Evolutionary conservation across 2,329 filamentous ascomycete species (phyloP), one percentile per base, ranked within the genome.

Genomic region (Onygenales sp.): DNA sequence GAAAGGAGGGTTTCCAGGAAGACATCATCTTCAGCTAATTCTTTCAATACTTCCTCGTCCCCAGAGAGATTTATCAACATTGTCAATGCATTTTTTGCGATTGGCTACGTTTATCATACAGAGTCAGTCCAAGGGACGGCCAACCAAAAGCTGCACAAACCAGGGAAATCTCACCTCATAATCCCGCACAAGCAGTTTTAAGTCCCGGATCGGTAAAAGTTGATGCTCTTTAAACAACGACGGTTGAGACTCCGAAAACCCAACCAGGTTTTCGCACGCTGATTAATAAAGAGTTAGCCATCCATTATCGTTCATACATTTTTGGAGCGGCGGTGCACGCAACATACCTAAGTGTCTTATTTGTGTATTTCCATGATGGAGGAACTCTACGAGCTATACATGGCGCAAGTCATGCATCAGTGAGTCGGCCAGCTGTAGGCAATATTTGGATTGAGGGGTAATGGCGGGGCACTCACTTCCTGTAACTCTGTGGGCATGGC

Each of bases 41-140:
- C 76, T 58, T 87, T 79, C 42, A 95, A 74, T 2, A 97, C 77
- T 51, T 91, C 87, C 10, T 75, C 73, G 62, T 97, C 91, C 13
- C 93, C 75, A 67, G 95, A 96, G 63, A 97, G 81, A 57, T 98
- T 84, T 61, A 96, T 92, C 44, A 77, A 63, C 50, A 76, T 76
- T 11, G 84, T 94, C 60, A 96, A 74, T 39, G 87, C 91, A 82
- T 95, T 87, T 68, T 93, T 89, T n/a, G 92, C 87, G 57, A 96
- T 95, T 68, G 86, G 83, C 84, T 94, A 58, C 3, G 44, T 11
- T 21, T 10, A 41, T 32, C 9, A 50, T 17, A 44, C 41, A 51
- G 11, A 36, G 43, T 48, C 56, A 36, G 32, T 43, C 17, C 27
- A 54, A 31, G n/a, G 39, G 42, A 42, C 53, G 6, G 14, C 8